Conservation (phyloP, 1,284 basidiomycete genomes). For the Ceratobasidium papillatum region DNA sequence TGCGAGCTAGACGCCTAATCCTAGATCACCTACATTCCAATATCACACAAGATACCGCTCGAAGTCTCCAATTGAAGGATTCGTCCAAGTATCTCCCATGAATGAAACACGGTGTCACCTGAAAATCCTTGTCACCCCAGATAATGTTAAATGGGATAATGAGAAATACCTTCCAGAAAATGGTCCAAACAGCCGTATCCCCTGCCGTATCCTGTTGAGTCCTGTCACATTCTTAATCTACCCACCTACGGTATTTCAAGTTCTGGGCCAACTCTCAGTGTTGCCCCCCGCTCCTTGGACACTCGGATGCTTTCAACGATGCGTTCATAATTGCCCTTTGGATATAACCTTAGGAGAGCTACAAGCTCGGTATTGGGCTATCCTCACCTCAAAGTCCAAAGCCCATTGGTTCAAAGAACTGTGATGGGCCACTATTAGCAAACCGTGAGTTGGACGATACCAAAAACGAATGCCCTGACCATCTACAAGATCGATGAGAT, state of each 20-base stretch:
- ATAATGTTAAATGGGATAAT: not conserved
- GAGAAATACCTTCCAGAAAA: constrained; percentile 77
- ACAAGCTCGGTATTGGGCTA: not conserved
- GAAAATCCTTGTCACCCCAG: constrained; percentile 20
- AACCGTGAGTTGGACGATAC: not conserved
- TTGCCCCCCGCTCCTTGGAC: constrained; percentile 90
- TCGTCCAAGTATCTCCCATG: constrained; percentile 92
- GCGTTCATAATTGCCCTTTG: constrained; percentile 87
- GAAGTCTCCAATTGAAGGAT: constrained; percentile 82
- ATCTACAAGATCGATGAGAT: constrained; percentile 34
- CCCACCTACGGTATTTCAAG: constrained; percentile 90
- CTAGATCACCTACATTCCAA: constrained; percentile 80
- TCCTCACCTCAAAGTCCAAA: constrained; percentile 83
- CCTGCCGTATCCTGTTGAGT: constrained; percentile 53
- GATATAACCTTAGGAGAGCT: not conserved
- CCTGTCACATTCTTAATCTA: not conserved
- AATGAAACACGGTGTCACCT: constrained; percentile 95
- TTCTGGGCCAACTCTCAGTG: constrained; percentile 95
- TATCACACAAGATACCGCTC: constrained; percentile 86
- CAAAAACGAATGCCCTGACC: constrained; percentile 38
- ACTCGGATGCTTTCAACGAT: constrained; percentile 89
- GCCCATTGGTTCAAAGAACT: constrained; percentile 98
- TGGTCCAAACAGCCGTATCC: constrained; percentile 97
- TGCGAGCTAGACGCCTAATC: constrained; percentile 41
- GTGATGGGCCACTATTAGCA: constrained; percentile 11